A percentile compares a stretch with the other conserved stretches of the same genome.
These are phyloP conservation scores for Mycena chlorophos DNA, from an alignment of 768 basidiomycete species.

Conservation along the genomic window DNA sequence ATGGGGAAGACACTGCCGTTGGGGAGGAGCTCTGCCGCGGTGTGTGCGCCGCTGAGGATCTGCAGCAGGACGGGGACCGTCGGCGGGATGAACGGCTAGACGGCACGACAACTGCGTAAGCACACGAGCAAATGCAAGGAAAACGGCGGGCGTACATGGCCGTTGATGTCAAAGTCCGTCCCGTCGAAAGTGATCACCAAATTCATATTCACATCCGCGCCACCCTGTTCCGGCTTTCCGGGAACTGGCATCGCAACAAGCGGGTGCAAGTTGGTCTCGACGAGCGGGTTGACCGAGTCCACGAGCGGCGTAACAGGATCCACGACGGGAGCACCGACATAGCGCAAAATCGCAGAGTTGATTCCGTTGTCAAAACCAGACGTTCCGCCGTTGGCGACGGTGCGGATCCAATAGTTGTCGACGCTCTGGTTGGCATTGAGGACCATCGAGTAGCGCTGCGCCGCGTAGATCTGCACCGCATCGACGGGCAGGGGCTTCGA, in stretches of 20 bases:
- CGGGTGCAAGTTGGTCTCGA: constrained; percentile 29
- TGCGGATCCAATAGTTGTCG: constrained; percentile 41
- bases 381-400: constrained; percentile 1
- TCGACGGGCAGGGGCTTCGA: constrained; percentile 37
- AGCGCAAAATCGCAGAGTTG: constrained; percentile 47
- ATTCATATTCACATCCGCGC: constrained; percentile 36
- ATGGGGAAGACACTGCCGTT: neutral
- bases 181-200: constrained; percentile 10
- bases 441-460: constrained; percentile 25
- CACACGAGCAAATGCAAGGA: neutral
- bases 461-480: constrained; percentile 38
- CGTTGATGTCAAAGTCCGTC: neutral
- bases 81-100: neutral
- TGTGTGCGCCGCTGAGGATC: too few species aligned
- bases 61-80: too few species aligned
- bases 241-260: constrained; percentile 26
- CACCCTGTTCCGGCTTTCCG: constrained; percentile 34
- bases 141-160: neutral
- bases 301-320: constrained; percentile 31
- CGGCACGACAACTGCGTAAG: neutral
- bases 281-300: constrained; percentile 22
- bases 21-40: constrained; percentile 8
- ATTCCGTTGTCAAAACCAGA: too few species aligned
- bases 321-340: constrained; percentile 29
- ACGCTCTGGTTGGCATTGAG: constrained; percentile 38